Conservation (phyloP, 2,329 filamentous ascomycete genomes). For the Septoria petroselini region DNA sequence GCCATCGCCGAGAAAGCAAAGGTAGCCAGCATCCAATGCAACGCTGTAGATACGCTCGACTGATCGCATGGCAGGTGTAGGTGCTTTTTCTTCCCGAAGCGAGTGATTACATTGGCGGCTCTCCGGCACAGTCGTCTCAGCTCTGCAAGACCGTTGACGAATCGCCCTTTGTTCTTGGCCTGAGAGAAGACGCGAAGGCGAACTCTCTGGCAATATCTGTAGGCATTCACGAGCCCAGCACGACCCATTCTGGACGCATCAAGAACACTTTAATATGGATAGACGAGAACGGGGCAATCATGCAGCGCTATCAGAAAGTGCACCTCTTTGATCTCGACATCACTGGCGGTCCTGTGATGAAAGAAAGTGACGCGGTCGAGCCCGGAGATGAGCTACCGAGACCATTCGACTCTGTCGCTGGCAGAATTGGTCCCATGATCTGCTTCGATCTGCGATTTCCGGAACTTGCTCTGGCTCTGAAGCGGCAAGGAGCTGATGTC, state of each 20-base stretch:
- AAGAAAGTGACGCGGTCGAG: conserved; percentile 67
- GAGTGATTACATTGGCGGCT: conserved; percentile 77
- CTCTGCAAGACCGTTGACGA: conserved; percentile 65
- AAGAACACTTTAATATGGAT: conserved; percentile 68
- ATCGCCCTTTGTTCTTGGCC: conserved; percentile 72
- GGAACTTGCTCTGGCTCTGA: conserved; percentile 67
- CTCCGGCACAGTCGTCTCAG: conserved; percentile 63
- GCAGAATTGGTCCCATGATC: conserved; percentile 74
- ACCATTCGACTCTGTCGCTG: conserved; percentile 71
- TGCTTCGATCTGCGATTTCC: conserved; percentile 90
- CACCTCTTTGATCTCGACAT: conserved; percentile 71
- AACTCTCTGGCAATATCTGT: conserved; percentile 73
- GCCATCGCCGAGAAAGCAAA: conserved; percentile 75
- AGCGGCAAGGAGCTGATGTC: conserved; percentile 66
- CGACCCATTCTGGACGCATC: conserved; percentile 48
- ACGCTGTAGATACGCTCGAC: not conserved
- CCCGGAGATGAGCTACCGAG: conserved; percentile 60
- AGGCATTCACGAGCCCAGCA: conserved; percentile 74
- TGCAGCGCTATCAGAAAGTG: conserved; percentile 71
- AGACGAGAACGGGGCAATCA: conserved; percentile 56
- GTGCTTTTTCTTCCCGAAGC: conserved; percentile 91
- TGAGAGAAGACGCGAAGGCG: conserved; percentile 64
- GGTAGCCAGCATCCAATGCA: conserved; percentile 45
- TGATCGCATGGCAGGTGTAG: conserved; percentile 41
- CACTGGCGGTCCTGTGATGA: conserved; percentile 55